phyloP scores from a whole-genome alignment of 1,284 basidiomycete species.

The Rhodotorula sp. region DNA sequence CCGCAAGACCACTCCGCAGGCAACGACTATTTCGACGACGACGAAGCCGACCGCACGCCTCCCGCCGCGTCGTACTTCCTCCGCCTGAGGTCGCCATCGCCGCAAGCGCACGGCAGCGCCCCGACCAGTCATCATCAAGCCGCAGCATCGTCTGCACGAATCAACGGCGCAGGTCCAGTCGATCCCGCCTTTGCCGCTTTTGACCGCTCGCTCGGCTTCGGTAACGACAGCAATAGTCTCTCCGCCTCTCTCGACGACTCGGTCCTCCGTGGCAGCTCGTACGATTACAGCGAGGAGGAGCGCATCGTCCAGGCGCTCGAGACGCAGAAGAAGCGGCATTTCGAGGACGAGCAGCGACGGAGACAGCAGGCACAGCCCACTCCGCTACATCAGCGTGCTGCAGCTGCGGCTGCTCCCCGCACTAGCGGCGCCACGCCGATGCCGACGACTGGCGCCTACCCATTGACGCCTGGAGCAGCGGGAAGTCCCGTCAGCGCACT shows the following conservation, averaged over 20 bases:
- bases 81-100: slow-evolving; percentile 20
- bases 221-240: slow-evolving; percentile 4
- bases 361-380: slow-evolving; percentile 9
- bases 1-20: slow-evolving; percentile 7
- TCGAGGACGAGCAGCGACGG: slow-evolving; percentile 22
- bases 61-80: slow-evolving; percentile 30
- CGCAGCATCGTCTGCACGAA: no score
- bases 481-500: slow-evolving; percentile 14
- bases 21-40: neutral
- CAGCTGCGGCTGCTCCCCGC: neutral
- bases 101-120: neutral
- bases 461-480: slow-evolving; percentile 9
- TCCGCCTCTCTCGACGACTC: slow-evolving; percentile 52
- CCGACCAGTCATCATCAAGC: neutral
- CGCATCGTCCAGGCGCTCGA: slow-evolving; percentile 29
- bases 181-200: slow-evolving; percentile 29
- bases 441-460: slow-evolving; percentile 23
- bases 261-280: slow-evolving; percentile 60
- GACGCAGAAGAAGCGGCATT: slow-evolving; percentile 2
- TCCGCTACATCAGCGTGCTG: slow-evolving; percentile 2
- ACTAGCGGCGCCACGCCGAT: slow-evolving; percentile 7
- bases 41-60: slow-evolving; percentile 10
- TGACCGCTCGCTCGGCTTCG: slow-evolving; percentile 22
- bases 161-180: neutral
- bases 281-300: slow-evolving; percentile 74